phyloP scores from a whole-genome alignment of 345 rosid species.

The Lumnitzera racemosa region DNA sequence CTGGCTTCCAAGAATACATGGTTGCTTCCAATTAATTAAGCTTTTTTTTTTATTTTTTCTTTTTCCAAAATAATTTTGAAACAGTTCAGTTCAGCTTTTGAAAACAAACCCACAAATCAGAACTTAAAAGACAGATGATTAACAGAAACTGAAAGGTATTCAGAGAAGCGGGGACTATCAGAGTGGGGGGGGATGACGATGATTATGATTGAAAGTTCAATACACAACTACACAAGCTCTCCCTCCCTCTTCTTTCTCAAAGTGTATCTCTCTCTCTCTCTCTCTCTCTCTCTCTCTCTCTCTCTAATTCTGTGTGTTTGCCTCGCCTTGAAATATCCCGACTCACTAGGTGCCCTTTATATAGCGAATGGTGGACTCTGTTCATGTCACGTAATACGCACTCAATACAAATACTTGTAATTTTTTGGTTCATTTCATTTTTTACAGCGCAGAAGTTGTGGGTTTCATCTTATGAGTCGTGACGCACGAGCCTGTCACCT shows the following conservation, averaged over 20 bases:
- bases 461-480: too few relatives aligned
- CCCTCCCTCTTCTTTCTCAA: background rate
- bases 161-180: constrained; percentile 46
- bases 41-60: constrained; percentile 9
- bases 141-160: constrained; percentile 79
- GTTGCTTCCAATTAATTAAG: constrained; percentile 54
- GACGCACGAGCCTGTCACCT: too few relatives aligned
- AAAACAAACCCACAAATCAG: constrained; percentile 33
- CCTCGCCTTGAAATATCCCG: too few relatives aligned
- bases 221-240: too few relatives aligned
- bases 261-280: background rate
- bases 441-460: too few relatives aligned
- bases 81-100: background rate
- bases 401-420: too few relatives aligned
- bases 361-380: too few relatives aligned
- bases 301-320: background rate
- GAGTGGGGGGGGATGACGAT: constrained; percentile 18
- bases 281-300: constrained; percentile 1
- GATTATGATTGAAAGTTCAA: background rate
- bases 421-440: too few relatives aligned
- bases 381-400: too few relatives aligned
- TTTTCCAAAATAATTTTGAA: background rate
- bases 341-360: too few relatives aligned
- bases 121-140: constrained; percentile 65
- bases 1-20: constrained; percentile 40